A percentile compares a stretch with the other conserved stretches of the same genome.
These are phyloP conservation scores for Phaeoacremonium minimum DNA, from an alignment of 2,329 filamentous ascomycete species.

Conservation along the genomic window DNA sequence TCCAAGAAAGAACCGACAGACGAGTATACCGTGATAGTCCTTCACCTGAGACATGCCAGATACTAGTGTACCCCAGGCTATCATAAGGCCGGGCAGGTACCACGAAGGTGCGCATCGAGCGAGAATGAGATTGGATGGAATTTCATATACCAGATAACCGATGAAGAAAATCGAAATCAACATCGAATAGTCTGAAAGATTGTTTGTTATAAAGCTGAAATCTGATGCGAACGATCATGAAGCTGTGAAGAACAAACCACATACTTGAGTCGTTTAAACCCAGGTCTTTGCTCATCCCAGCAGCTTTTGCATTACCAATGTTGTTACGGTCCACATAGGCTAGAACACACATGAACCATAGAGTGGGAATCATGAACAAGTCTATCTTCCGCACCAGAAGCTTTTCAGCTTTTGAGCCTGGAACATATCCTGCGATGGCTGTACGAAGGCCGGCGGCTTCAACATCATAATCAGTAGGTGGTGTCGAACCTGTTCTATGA, in stretches of 20 bases:
- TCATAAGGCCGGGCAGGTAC: conserved; percentile 48
- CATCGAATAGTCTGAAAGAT: conserved; percentile 6
- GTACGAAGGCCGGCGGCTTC: neutral
- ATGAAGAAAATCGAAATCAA: conserved; percentile 51
- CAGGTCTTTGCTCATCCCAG: conserved; percentile 43
- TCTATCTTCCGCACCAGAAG: conserved; percentile 21
- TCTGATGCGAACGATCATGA: no score
- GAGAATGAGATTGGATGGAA: conserved; percentile 50
- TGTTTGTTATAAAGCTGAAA: no score
- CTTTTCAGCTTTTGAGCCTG: conserved; percentile 8
- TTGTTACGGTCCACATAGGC: conserved; percentile 19
- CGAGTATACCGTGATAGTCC: conserved; percentile 37
- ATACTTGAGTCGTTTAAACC: conserved; percentile 42
- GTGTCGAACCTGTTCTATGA: neutral
- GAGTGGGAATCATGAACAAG: conserved; percentile 20
- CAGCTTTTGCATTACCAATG: conserved; percentile 41
- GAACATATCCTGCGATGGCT: conserved; percentile 1
- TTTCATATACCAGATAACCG: conserved; percentile 47
- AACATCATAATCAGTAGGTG: neutral
- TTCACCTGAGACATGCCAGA: conserved; percentile 42
- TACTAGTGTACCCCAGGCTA: conserved; percentile 44
- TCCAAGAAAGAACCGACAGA: conserved; percentile 39
- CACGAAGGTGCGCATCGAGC: conserved; percentile 40
- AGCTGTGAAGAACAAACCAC: no score
- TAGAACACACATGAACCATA: conserved; percentile 23